These are phyloP conservation scores for Zangia roseola DNA, from an alignment of 768 basidiomycete species.

Conservation along the genomic window DNA sequence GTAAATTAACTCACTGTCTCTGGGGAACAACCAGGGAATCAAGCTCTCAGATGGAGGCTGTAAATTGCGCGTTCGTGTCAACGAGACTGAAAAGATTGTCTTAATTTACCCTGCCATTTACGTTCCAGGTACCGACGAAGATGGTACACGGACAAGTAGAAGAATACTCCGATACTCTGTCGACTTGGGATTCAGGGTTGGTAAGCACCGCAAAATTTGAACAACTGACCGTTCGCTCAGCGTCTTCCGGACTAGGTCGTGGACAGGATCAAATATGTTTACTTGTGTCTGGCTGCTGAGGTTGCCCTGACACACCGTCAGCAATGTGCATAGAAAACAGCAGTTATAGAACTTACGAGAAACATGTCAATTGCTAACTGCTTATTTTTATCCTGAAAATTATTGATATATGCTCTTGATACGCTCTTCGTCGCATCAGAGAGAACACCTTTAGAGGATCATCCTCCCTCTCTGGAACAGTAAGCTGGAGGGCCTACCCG, in stretches of 20 bases:
- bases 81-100: background rate
- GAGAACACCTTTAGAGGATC: slow-evolving; percentile 59
- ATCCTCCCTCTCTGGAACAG: background rate
- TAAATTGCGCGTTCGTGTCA: slow-evolving; percentile 8
- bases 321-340: background rate
- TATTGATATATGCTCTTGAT: slow-evolving; percentile 95
- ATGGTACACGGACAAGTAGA: slow-evolving; percentile 66
- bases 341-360: slow-evolving; percentile 53
- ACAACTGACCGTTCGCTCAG: slow-evolving; percentile 62
- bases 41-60: slow-evolving; percentile 81
- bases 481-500: slow-evolving; percentile 45
- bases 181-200: slow-evolving; percentile 3
- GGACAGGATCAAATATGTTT: slow-evolving; percentile 90
- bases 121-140: slow-evolving; percentile 93
- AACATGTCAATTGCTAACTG: slow-evolving; percentile 96
- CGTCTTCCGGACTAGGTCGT: slow-evolving; percentile 77
- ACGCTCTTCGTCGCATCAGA: slow-evolving; percentile 97
- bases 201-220: background rate
- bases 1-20: slow-evolving; percentile 53
- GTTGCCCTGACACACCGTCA: slow-evolving; percentile 70
- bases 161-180: slow-evolving; percentile 82
- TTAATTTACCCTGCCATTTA: slow-evolving; percentile 77
- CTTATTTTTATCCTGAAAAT: slow-evolving; percentile 94
- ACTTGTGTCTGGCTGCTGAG: slow-evolving; percentile 85
- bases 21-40: slow-evolving; percentile 88